These are phyloP conservation scores for Linderina pennispora DNA, from an alignment of 192 early-diverging fungal genomes.

Conservation along the genomic window DNA sequence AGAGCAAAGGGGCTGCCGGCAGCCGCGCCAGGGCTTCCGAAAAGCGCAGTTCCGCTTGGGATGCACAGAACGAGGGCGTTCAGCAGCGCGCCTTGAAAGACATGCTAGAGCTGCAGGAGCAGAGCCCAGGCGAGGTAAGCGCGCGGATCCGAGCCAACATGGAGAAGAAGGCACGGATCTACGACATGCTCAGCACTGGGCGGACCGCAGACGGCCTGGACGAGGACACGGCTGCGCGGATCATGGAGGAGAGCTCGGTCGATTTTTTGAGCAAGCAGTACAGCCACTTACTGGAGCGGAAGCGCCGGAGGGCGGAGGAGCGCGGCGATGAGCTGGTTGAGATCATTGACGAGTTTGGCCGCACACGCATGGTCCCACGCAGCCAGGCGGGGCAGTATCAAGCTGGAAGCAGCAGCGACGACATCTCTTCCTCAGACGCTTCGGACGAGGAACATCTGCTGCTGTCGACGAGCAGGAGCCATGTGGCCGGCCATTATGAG, in stretches of 20 bases:
- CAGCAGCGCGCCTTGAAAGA: slow-evolving; percentile 16
- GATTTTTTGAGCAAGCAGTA: slow-evolving; percentile 29
- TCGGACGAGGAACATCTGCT: too few relatives aligned
- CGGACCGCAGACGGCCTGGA: too few relatives aligned
- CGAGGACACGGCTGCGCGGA: slow-evolving; percentile 1
- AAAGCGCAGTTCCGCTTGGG: not conserved
- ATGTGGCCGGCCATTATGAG: slow-evolving; percentile 16
- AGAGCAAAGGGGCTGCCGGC: slow-evolving; percentile 9
- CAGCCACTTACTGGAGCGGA: not conserved
- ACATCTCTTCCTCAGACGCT: not conserved
- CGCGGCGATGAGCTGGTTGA: too few relatives aligned
- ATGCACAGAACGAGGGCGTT: slow-evolving; percentile 27
- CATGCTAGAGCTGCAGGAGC: slow-evolving; percentile 4
- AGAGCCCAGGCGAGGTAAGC: not conserved
- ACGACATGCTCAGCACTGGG: slow-evolving; percentile 30
- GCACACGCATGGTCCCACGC: slow-evolving; percentile 20
- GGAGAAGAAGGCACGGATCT: slow-evolving; percentile 34
- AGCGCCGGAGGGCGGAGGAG: too few relatives aligned
- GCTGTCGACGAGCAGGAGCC: slow-evolving; percentile 2
- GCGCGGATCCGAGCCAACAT: slow-evolving; percentile 9
- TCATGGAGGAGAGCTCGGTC: slow-evolving; percentile 36
- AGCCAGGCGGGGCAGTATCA: slow-evolving; percentile 8
- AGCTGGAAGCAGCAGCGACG: slow-evolving; percentile 3
- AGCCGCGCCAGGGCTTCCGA: not conserved
- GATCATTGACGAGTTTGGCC: slow-evolving; percentile 42